Evolutionary conservation across 139 green algal genomes (phyloP), one percentile per base, ranked within the genome.

Genomic region (Astrephomene gubernaculifera): DNA sequence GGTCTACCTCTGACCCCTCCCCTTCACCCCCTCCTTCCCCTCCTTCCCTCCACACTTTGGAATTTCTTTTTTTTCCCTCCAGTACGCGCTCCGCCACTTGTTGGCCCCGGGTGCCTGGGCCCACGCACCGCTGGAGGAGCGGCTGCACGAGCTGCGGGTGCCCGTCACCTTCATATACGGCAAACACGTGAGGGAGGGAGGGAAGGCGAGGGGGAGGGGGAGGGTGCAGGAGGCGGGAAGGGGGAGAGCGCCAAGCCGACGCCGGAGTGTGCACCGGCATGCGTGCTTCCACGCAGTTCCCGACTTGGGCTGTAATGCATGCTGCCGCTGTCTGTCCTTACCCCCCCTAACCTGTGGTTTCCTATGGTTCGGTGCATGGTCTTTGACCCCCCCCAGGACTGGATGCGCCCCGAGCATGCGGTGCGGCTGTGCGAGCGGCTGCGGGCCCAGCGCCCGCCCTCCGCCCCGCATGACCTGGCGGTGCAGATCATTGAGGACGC

Each of bases 91-190:
- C 79, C 82, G 92, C 7, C 93, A 98, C 87, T 80, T 98, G 10
- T 88, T 98, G 78, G 87, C 87, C 8, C 95, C 96, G 0, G 96
- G 95, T 72, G 96, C 96, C 1, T 98, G 92, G 89, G 95, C 95
- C 0, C 82, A 92, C 19, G 41, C 87, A 0, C 91, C 96, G 0
- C 83, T 98, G 39, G 91, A 95, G 74, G 72, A 91, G 12, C 86
- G 94, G 12, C 79, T 98, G 54, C 70, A 89, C 4, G 79, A 95
- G 5, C 90, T 98, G 54, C 89, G 94, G 86, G 85, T 95, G 67
- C 90, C 90, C 14, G 81, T 93, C 35, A 93, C 72, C 35, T 91
- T 93, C 70, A 92, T 94, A 6, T 93, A 95, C 64, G 94, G 94
- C 36, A 73, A 79, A 24, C 53, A 82, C 17, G 82, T 85, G 41